Evolutionary conservation across 768 basidiomycete genomes (phyloP), one percentile per base, ranked within the genome.

Genomic region (Mycena olivaceomarginata): DNA sequence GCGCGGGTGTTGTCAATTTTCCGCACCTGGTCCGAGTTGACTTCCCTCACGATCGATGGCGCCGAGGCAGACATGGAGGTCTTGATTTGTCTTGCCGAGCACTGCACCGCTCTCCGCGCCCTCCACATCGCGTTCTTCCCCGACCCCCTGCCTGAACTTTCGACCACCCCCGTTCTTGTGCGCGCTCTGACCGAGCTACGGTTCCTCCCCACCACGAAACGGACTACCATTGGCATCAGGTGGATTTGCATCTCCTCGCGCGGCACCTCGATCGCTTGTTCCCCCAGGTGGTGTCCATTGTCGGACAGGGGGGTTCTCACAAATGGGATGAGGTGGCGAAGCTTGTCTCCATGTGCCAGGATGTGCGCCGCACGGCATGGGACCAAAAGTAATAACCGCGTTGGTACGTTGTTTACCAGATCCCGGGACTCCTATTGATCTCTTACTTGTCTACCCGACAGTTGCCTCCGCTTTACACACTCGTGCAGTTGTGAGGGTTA

Each of bases 211-310:
- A 15, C 43, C 43, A 45, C 15, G 11, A 45, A 11, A 11, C 5
- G 66, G 43, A 25, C 8, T 16, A 18, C 25, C 25, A 31, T 18
- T 67, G 66, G 66, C 4, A 9, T 15, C 5, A 18, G 7, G 66
- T 67, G 22, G 66, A 67, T n/a, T 16, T 22, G 31, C 66, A 67
- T 20, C 31, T 63, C n/a, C 18, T 63, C 9, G 70, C 70, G 43
- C 70, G 70, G 8, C 59, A 71, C 40, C 12, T 71, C 18, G 70
- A 71, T 41, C 59, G 70, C 20, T 13, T 71, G 70, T 71, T 71
- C 45, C 60, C 60, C 15, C 45, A 25, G 16, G 18, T 71, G 16
- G 20, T 7, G 18, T n/a, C 15, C 15, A 62, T 71, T 43, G 16
- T 5, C 9, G 70, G 70, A 11, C 45, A 51, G 7, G 46, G 60